Conservation (phyloP, 2,329 filamentous ascomycete genomes). For the Xylariaceae sp. region DNA sequence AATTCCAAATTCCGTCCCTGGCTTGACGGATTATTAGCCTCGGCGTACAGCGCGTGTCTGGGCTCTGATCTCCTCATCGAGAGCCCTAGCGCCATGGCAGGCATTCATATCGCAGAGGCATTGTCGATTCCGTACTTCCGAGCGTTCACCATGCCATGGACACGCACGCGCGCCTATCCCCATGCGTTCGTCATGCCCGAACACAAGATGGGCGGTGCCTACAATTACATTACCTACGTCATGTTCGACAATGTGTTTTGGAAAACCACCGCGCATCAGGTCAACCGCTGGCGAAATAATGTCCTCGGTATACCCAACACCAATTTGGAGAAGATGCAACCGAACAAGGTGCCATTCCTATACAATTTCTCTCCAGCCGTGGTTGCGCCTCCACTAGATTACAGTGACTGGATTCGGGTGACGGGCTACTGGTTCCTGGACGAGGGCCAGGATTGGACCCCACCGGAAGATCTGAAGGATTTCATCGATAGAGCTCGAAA, state of each 20-base stretch:
- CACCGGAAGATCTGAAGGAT: conserved; percentile 67
- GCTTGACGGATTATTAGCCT: conserved; percentile 82
- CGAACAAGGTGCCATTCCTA: conserved; percentile 95
- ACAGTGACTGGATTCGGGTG: conserved; percentile 94
- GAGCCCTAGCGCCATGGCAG: conserved; percentile 93
- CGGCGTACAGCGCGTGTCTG: conserved; percentile 79
- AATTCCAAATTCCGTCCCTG: conserved; percentile 87
- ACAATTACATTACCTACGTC: conserved; percentile 92
- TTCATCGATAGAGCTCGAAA: conserved; percentile 81
- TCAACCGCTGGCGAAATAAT: conserved; percentile 88
- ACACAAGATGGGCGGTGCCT: conserved; percentile 88
- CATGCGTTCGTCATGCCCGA: conserved; percentile 94
- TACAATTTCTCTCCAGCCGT: conserved; percentile 96
- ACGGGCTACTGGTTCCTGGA: conserved; percentile 98
- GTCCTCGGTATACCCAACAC: conserved; percentile 75
- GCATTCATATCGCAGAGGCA: conserved; percentile 95
- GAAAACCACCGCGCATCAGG: conserved; percentile 84
- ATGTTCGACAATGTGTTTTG: conserved; percentile 97
- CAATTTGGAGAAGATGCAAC: conserved; percentile 83
- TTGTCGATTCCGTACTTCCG: conserved; percentile 92
- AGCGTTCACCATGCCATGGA: conserved; percentile 99
- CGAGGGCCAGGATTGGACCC: conserved; percentile 64
- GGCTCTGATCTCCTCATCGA: conserved; percentile 88
- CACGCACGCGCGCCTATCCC: conserved; percentile 87
- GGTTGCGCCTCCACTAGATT: conserved; percentile 90